phyloP scores from a whole-genome alignment of 192 early-diverging fungal genomes.

The Coemansia interrupta region DNA sequence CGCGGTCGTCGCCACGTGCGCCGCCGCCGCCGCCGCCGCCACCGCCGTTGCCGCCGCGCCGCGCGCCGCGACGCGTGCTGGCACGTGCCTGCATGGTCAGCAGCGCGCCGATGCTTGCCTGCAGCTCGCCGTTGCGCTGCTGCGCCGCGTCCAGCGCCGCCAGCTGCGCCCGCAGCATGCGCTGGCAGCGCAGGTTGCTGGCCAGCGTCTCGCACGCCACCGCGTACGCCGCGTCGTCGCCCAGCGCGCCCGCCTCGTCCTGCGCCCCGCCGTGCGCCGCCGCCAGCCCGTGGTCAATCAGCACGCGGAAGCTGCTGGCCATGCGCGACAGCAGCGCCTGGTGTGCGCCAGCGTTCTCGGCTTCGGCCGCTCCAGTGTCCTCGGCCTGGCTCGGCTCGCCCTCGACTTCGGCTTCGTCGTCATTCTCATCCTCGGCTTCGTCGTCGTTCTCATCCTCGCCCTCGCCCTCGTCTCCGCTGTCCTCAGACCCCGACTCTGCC shows the following conservation, averaged over 20 bases:
- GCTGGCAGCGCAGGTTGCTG: conserved; percentile 52
- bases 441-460: not conserved
- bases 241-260: conserved; percentile 15
- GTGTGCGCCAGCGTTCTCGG: not conserved
- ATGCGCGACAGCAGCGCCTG: conserved; percentile 45
- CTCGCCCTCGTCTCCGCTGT: conserved; percentile 5
- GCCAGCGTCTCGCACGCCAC: conserved; percentile 50
- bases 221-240: conserved; percentile 36
- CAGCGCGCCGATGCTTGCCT: conserved; percentile 36
- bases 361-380: not conserved
- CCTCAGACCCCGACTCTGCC: not conserved
- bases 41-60: conserved; percentile 15
- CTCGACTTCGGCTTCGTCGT: conserved; percentile 3
- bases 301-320: conserved; percentile 41
- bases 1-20: conserved; percentile 13
- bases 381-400: not conserved
- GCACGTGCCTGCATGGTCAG: conserved; percentile 45
- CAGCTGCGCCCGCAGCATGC: conserved; percentile 39
- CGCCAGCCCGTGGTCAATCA: conserved; percentile 39
- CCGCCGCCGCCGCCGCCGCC: conserved; percentile 14
- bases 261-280: conserved; percentile 6
- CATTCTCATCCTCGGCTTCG: conserved; percentile 6
- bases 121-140: conserved; percentile 45
- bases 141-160: conserved; percentile 52
- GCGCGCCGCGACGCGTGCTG: conserved; percentile 28